These are phyloP conservation scores for Populus hybrid DNA, from an alignment of 441 rosid species.

Conservation along the genomic window DNA sequence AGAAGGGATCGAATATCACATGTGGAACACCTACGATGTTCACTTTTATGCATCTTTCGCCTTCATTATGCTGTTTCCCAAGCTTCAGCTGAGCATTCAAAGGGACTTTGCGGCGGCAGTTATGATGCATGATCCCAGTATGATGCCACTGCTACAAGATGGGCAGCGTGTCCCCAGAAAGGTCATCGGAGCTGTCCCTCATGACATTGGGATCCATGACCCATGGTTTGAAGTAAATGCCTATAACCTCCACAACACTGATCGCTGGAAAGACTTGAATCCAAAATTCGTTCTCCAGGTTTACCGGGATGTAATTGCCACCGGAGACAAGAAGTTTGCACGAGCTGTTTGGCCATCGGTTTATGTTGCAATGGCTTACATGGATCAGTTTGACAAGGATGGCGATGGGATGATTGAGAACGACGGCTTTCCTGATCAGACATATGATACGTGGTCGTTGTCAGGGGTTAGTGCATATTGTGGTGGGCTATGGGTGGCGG, in stretches of 20 bases:
- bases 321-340: too few species aligned
- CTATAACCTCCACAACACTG: conserved; percentile 62
- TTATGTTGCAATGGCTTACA: conserved; percentile 9
- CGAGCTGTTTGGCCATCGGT: too few species aligned
- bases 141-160: conserved; percentile 53
- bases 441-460: conserved; percentile 90
- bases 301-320: too few species aligned
- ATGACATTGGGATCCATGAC: conserved; percentile 71
- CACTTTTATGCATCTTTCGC: conserved; percentile 92
- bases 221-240: conserved; percentile 93
- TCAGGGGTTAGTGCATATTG: conserved; percentile 81
- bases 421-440: conserved; percentile 93
- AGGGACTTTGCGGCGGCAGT: conserved; percentile 93
- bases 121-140: conserved; percentile 82
- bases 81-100: conserved; percentile 82
- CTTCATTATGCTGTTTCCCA: conserved; percentile 79
- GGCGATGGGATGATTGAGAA: conserved; percentile 96
- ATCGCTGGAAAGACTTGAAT: conserved; percentile 88
- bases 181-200: conserved; percentile 93
- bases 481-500: conserved; percentile 95
- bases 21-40: conserved; percentile 98
- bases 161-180: conserved; percentile 66
- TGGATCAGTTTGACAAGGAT: conserved; percentile 89
- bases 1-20: conserved; percentile 56
- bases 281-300: conserved; percentile 85